Conservation (phyloP, 352 stramenopile genomes). For the Phytopythium helicoides region DNA sequence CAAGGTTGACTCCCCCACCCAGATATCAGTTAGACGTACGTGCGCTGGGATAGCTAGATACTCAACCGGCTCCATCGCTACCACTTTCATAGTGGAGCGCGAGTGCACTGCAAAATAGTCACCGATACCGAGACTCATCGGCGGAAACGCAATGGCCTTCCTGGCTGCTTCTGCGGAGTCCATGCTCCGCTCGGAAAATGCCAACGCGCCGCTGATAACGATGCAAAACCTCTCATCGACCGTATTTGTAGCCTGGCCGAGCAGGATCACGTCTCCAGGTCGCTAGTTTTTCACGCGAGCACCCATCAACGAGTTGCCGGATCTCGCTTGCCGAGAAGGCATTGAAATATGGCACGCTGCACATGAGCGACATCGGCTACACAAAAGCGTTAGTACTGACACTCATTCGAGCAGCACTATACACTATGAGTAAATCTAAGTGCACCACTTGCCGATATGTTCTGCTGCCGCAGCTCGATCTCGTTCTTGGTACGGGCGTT, state of each 20-base stretch:
- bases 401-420: no score
- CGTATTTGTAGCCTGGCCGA: conserved; percentile 15
- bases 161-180: conserved; percentile 43
- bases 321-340: conserved; percentile 55
- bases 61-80: conserved; percentile 66
- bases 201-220: conserved; percentile 56
- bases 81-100: conserved; percentile 49
- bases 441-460: conserved; percentile 50
- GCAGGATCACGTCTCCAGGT: conserved; percentile 43
- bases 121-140: conserved; percentile 63
- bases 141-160: conserved; percentile 47
- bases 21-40: conserved; percentile 11
- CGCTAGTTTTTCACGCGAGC: conserved; percentile 38
- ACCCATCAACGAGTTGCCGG: conserved; percentile 42
- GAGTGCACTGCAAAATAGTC: conserved; percentile 57
- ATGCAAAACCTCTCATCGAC: conserved; percentile 56
- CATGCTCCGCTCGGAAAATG: conserved; percentile 23
- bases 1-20: background rate
- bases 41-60: conserved; percentile 57
- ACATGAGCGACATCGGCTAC: conserved; percentile 66
- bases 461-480: conserved; percentile 74
- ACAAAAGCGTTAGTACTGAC: background rate
- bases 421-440: background rate
- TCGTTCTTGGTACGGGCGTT: conserved; percentile 76
- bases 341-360: conserved; percentile 79